Evolutionary conservation across 495 filamentous ascomycete species (phyloP), one percentile per base, ranked within the genome.

Genomic region (Immersiella caudata): DNA sequence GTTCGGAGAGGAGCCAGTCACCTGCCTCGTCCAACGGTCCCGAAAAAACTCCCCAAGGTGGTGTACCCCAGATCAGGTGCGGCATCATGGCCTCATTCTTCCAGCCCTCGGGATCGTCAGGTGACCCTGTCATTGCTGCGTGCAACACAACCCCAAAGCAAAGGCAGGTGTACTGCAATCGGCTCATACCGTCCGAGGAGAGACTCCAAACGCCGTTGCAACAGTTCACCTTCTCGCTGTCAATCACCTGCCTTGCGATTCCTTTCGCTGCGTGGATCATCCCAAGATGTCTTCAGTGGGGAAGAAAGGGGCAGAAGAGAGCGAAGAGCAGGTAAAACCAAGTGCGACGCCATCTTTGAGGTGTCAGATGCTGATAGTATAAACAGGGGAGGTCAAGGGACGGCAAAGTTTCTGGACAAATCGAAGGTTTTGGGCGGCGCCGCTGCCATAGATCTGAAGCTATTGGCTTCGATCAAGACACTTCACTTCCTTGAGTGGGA

Each of bases 141-240:
- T 75, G 71, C 64, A 66, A 67, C 33, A 26, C 49, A 18, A 40
- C 0, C 64, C 33, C 26, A 57, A 57, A 26, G 29, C 5, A 16
- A 8, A 46, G 69, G 18, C 71, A 54, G 60, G 50, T 75, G 33
- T 75, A 73, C 61, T 71, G 71, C 71, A 75, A 75, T 62, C 71
- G 33, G 33, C 20, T 70, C 0, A 24, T 74, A 3, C 5, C 71
- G 1, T 35, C 66, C n/a, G 63, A 68, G 0, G 50, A 68, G 16
- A 56, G 69, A 49, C 52, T 70, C 18, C 29, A 60, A 26, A 68
- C 71, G 11, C 55, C 64, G 8, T 49, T 65, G 18, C 73, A 74
- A 61, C 60, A 61, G 16, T 72, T 70, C 7, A 71, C 67, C 2
- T 50, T 75, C 8, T 29, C 49, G 18, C 51, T 72, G 3, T 70